A percentile compares a stretch with the other conserved stretches of the same genome.
phyloP scores from a whole-genome alignment of 352 stramenopile species.

The Phytophthora chlamydospora region DNA sequence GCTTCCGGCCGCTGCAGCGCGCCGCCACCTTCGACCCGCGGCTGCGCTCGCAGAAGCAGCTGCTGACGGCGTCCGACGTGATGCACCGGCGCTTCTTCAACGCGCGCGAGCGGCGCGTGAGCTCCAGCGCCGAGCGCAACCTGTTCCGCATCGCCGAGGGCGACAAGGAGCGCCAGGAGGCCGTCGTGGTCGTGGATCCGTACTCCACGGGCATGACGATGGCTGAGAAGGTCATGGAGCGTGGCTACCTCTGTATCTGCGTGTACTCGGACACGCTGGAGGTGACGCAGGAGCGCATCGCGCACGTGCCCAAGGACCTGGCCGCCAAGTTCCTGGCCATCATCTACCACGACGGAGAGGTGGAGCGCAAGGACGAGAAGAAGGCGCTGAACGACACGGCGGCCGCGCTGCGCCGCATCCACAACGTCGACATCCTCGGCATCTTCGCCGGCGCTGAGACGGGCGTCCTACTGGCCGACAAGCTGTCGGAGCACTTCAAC shows the following conservation, averaged over 20 bases:
- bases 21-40: conserved; percentile 82
- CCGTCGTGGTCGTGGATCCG: conserved; percentile 94
- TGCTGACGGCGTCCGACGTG: conserved; percentile 80
- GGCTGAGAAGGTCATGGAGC: conserved; percentile 84
- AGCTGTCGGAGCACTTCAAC: conserved; percentile 87
- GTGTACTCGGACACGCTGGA: conserved; percentile 82
- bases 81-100: conserved; percentile 87
- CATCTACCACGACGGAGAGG: conserved; percentile 74
- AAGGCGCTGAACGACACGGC: conserved; percentile 46
- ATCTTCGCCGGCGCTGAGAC: conserved; percentile 94
- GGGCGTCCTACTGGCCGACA: conserved; percentile 92
- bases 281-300: conserved; percentile 76
- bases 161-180: conserved; percentile 42
- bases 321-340: conserved; percentile 59
- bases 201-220: conserved; percentile 96
- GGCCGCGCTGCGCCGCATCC: conserved; percentile 39
- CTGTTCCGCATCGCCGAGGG: conserved; percentile 70
- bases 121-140: conserved; percentile 35
- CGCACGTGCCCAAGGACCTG: conserved; percentile 62
- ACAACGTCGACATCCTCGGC: conserved; percentile 64
- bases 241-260: conserved; percentile 85
- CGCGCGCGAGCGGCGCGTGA: conserved; percentile 65
- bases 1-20: conserved; percentile 76
- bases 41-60: conserved; percentile 57
- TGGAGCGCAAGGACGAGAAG: conserved; percentile 34